Conservation (phyloP, 441 rosid species). For the Erodium texanum region DNA sequence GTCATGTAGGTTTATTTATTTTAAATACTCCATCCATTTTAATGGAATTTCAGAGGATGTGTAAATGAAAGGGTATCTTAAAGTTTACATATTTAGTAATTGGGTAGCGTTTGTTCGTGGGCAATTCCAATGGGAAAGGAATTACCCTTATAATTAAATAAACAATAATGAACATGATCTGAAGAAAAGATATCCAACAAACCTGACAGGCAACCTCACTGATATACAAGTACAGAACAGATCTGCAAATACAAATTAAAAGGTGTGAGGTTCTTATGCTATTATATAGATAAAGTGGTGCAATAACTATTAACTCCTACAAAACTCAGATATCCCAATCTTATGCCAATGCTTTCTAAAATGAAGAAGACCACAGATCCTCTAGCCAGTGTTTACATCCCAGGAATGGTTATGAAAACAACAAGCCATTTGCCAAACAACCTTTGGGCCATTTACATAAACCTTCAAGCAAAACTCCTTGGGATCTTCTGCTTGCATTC, state of each 20-base stretch:
- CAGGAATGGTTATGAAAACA: background rate
- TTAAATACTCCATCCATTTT: too few relatives aligned
- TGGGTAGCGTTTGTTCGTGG: too few relatives aligned
- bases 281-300: slow-evolving; percentile 8
- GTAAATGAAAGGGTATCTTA: too few relatives aligned
- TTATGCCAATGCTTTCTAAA: background rate
- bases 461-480: too few relatives aligned
- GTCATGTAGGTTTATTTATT: too few relatives aligned
- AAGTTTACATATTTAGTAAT: too few relatives aligned
- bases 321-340: slow-evolving; percentile 3
- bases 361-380: background rate
- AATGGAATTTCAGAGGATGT: too few relatives aligned
- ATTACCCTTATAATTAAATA: too few relatives aligned
- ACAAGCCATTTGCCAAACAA: background rate
- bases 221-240: slow-evolving; percentile 57
- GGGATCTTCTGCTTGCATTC: background rate
- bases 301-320: slow-evolving; percentile 10
- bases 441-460: background rate
- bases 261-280: slow-evolving; percentile 21
- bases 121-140: too few relatives aligned
- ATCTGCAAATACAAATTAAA: slow-evolving; percentile 41
- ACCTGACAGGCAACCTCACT: slow-evolving; percentile 86
- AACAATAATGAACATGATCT: background rate
- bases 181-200: slow-evolving; percentile 20
- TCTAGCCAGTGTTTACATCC: background rate